Evolutionary conservation across 192 early-diverging fungal species (phyloP), one percentile per base, ranked within the genome.

Genomic region (Geranomyces variabilis): DNA sequence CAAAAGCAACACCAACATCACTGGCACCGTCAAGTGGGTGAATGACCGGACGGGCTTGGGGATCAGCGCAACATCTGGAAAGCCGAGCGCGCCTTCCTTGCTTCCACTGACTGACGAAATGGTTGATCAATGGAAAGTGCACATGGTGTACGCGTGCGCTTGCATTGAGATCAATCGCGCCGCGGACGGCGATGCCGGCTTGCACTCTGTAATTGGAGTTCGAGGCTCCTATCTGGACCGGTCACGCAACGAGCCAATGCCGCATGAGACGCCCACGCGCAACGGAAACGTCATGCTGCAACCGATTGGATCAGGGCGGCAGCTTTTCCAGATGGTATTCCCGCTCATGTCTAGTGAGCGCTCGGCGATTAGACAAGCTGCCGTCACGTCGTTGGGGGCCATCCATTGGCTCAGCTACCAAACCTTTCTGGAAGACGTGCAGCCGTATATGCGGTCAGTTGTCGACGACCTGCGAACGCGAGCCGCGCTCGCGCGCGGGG

Each of bases 51-150:
- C 71, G 14, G 46, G 56, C 34, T 34, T 60, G 29, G 31, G 58
- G 3, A 51, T 68, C 67, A 63, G 24, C n/a, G 36, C 44, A 9
- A 31, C n/a, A 13, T 51, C 60, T 24, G 24, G 46, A 22, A 63
- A 63, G 49, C 59, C 58, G 24, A n/a, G 33, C 33, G 63, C 22
- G 3, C 13, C 24, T 53, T 12, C 67, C 17, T n/a, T 64, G 7
- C 22, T 76, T 26, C 70, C 75, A 1, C 36, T 72, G 34, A 76
- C 65, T 0, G 77, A 78, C 30, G 90, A 87, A 29, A 81, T 93
- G 22, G 79, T 95, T 41, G 84, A 86, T 8, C 90, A 93, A 71
- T 95, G 92, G 92, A 78, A 83, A 34, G 79, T 86, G 0, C 92
- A 89, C 77, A 70, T 93, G 0, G 85, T 86, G 1, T 90, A 90